A percentile compares a stretch with the other conserved stretches of the same genome.
These are phyloP conservation scores for Canna indica DNA, from an alignment of 176 grass and related monocot genomes.

Conservation along the genomic window DNA sequence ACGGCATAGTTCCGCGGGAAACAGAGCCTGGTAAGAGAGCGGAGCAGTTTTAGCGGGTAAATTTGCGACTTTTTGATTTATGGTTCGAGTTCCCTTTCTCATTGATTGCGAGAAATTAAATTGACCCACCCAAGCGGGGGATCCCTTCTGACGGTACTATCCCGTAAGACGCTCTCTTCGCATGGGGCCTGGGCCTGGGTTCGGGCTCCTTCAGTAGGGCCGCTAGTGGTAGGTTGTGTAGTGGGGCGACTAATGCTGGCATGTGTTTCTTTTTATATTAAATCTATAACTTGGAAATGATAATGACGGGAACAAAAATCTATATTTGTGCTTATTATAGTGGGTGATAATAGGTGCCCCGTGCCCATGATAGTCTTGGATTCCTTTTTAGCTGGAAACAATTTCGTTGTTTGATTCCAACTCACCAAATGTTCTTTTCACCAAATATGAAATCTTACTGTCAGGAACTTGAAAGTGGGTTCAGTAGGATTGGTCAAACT, in stretches of 20 bases:
- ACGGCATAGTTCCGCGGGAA: background rate
- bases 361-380: too few species aligned
- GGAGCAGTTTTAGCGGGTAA: constrained; percentile 6
- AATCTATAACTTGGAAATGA: background rate
- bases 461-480: too few species aligned
- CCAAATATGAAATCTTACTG: too few species aligned
- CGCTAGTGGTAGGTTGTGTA: background rate
- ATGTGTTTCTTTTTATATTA: background rate
- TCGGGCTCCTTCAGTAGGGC: background rate
- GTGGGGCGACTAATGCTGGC: background rate
- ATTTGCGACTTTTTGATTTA: background rate
- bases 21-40: constrained; percentile 10
- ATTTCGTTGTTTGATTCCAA: too few species aligned
- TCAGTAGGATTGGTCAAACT: too few species aligned
- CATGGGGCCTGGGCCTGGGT: background rate
- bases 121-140: background rate
- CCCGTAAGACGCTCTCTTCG: background rate
- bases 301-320: too few species aligned
- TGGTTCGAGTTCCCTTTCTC: background rate
- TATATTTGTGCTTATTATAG: too few species aligned
- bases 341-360: too few species aligned
- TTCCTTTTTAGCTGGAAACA: too few species aligned
- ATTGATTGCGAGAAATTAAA: background rate
- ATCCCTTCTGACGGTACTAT: background rate
- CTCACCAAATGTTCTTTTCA: too few species aligned